Evolutionary conservation across 129 eudicot species (phyloP), one percentile per base, ranked within the genome.

Genomic region (Centrapalus pauciflorus): DNA sequence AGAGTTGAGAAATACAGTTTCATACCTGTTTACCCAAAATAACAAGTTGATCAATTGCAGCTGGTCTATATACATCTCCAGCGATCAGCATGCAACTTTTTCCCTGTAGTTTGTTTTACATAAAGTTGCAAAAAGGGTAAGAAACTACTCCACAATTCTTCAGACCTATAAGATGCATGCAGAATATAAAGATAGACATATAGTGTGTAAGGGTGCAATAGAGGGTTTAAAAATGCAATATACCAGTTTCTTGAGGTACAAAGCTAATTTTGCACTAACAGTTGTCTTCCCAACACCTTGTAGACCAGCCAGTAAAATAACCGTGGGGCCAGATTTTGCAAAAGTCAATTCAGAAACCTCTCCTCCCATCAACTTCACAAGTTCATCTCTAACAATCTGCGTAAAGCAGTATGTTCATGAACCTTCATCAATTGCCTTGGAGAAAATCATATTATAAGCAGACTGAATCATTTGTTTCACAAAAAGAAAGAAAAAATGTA

Each of bases 201-300:
- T 27, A 13, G n/a, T 45, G 32, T 8, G 28, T 6, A 38, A 71
- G 28, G 23, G 34, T 56, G 54, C 17, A 46, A 16, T 9, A 38
- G 66, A 29, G 48, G 21, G 32, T 38, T 40, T 34, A 1, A 35
- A 46, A 23, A 40, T 46, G 69, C 69, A 55, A 45, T 23, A 29
- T 58, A 88, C 98, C 95, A 73, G 96, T 71, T 93, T 93, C 81
- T 86, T 86, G 62, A 93, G 96, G 80, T 88, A 93, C 27, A 85
- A 67, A 45, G 98, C 96, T 67, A 93, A 83, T 76, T 93, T 93
- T 49, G 95, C 96, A 59, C 92, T 77, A 66, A 93, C 98, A 29
- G 98, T 93, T 29, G 98, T 93, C 81, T 93, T 93, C 61, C 98
- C 98, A 66, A 93, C 98, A 75, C 98, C 98, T 84, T 93, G 98